These are phyloP conservation scores for Monosporascus sp. DNA, from an alignment of 2,329 filamentous ascomycete species.

Conservation along the genomic window DNA sequence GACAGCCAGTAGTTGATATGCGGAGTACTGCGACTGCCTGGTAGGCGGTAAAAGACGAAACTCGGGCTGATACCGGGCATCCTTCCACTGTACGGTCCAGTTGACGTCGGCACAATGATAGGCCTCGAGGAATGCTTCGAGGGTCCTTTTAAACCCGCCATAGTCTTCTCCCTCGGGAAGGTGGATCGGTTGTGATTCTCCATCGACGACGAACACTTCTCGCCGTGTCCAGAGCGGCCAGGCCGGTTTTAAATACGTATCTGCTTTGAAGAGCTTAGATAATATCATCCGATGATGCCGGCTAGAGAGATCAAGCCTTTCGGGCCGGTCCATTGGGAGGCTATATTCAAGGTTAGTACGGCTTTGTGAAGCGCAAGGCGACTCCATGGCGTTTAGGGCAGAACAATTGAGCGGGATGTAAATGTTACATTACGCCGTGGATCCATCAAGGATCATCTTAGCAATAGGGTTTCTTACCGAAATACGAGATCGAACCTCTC, in stretches of 20 bases:
- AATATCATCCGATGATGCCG: constrained; percentile 50
- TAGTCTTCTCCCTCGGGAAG: constrained; percentile 50
- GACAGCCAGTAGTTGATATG: constrained; percentile 50
- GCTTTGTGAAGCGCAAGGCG: background rate
- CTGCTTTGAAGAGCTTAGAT: constrained; percentile 47
- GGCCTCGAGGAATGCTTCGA: constrained; percentile 50
- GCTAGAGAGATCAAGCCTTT: constrained; percentile 47
- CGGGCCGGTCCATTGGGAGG: constrained; percentile 37
- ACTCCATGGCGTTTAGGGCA: no score
- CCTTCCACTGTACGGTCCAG: constrained; percentile 47
- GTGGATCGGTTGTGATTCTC: constrained; percentile 47
- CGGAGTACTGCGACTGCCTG: constrained; percentile 35
- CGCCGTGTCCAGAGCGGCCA: constrained; percentile 53
- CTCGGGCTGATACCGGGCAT: constrained; percentile 40
- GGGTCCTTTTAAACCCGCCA: constrained; percentile 48
- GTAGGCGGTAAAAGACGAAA: constrained; percentile 45
- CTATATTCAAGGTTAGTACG: constrained; percentile 22
- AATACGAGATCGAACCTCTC: constrained; percentile 53
- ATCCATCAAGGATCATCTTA: no score
- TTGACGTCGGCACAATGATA: constrained; percentile 45
- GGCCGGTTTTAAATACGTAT: constrained; percentile 51
- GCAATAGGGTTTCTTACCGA: constrained; percentile 33
- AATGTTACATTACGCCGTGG: no score
- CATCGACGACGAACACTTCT: constrained; percentile 47
- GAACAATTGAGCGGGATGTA: no score